Base-by-base conservation (phyloP, 108 stramenopile species). In the Cyclotella sp. region DNA sequence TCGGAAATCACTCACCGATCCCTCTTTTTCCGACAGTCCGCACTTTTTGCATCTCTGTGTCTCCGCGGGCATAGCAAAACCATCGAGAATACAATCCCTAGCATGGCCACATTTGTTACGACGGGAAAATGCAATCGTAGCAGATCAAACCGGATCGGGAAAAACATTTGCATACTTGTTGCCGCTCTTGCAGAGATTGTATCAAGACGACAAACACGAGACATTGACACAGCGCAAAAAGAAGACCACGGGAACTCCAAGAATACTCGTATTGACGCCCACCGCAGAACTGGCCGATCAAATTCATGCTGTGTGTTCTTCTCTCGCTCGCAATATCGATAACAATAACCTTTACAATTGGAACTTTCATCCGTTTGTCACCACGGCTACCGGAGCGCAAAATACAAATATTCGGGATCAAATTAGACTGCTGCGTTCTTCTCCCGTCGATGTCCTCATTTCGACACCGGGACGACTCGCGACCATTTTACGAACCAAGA, bases 201-300 rank as follows among this genome's bases (percentile, higher is more conserved):
- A 74, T 42, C 34, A n/a, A 43, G 41, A 41, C 22, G 58, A 26
- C 3, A 0, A 26, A 27, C 76, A 11, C 26, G 87, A 39, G 26
- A 69, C 46, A n/a, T 49, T 51, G 15, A 63, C 63, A 12, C 70
- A 63, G 53, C 51, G 72, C 60, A 39, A 57, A 22, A 58, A 63
- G 55, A 15, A 54, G 74, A n/a, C 57, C 39, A 63, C 54, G 60
- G 96, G 82, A 46, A 69, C 81, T 59, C 95, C 93, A 34, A 70
- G 71, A 24, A 69, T 92, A 12, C 64, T 96, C 24, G 66, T 98
- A 22, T 75, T 98, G 21, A 88, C 94, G 18, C 97, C 97, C 11
- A 98, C 97, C 3, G 91, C 97, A 0, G 97, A 98, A 76, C 79
- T 98, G 71, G 96, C 96, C 21, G 90, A 94, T 80, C 97, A 98